These are phyloP conservation scores for Boletus rubescentipes DNA, from an alignment of 768 basidiomycete species.

Conservation along the genomic window DNA sequence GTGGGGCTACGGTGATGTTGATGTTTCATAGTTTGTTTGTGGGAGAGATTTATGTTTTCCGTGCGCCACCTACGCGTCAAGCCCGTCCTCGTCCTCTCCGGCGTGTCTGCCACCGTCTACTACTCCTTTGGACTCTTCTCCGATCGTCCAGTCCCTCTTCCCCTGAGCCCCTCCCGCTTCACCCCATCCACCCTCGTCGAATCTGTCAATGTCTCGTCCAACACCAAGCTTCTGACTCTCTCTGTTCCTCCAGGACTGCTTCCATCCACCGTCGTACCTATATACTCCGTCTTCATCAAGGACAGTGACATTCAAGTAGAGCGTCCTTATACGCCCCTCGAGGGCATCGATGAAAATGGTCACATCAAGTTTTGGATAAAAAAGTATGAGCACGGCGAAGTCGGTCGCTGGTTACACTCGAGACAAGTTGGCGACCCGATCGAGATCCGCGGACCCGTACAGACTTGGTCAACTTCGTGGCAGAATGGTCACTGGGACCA, in stretches of 20 bases:
- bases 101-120: constrained; percentile 47
- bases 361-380: constrained; percentile 80
- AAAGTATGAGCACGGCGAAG: constrained; percentile 74
- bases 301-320: constrained; percentile 90
- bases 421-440: constrained; percentile 64
- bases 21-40: constrained; percentile 24
- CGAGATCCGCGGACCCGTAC: constrained; percentile 75
- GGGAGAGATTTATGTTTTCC: constrained; percentile 10
- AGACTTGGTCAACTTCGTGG: constrained; percentile 53
- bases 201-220: constrained; percentile 49
- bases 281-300: constrained; percentile 81
- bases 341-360: constrained; percentile 65
- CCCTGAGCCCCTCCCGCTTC: constrained; percentile 50
- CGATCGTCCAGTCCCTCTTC: constrained; percentile 43
- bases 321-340: constrained; percentile 78
- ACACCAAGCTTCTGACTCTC: constrained; percentile 66
- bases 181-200: constrained; percentile 59
- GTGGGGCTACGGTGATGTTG: constrained; percentile 26
- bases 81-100: constrained; percentile 33
- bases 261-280: constrained; percentile 37
- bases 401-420: constrained; percentile 79
- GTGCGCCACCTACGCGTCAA: not conserved
- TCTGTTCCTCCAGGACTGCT: constrained; percentile 48
- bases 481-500: constrained; percentile 70
- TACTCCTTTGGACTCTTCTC: constrained; percentile 46